Evolutionary conservation across 768 basidiomycete species (phyloP), one percentile per base, ranked within the genome.

Genomic region (Mycena alexandri): DNA sequence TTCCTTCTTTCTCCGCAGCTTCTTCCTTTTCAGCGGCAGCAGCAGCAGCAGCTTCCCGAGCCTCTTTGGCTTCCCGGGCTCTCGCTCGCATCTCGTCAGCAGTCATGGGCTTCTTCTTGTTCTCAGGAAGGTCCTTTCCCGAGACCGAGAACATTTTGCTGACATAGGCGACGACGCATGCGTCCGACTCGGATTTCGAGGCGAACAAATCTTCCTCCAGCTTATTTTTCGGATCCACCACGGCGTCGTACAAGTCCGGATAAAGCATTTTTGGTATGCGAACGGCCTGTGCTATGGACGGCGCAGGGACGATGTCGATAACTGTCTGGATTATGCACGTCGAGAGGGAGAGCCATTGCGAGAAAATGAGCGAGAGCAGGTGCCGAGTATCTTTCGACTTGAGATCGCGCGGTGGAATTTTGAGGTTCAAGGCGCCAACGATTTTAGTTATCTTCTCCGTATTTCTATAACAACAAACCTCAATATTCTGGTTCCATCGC

Each of bases 91-190:
- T 89, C 73, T 97, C 93, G 41, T 96, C 95, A 0, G 93, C 92
- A 0, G 92, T 94, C 52, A 94, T 73, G 19, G 86, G 82, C 71
- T 84, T 90, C 74, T 89, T 89, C 79, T 93, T 94, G 78, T 93
- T 90, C 75, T 96, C 93, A 0, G 97, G 97, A 24, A 99, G 81
- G 53, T 96, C 92, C 61, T 87, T 87, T 22, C 78, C 80, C n/a
- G 89, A 80, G 0, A 98, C 91, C 1, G 96, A 95, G 74, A 99
- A 98, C 97, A 99, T 99, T 79, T 99, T 99, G 85, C 94, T 97
- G 52, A 98, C 93, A 78, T 96, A 98, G 8, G 91, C 97, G 17
- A 90, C 87, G 14, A 95, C 83, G 63, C 80, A 87, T 0, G 91
- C 90, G 8, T 84, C 83, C 1, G 85, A 70, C 1, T 74, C 82